These are phyloP conservation scores for Nemania abortiva DNA, from an alignment of 2,329 filamentous ascomycete species.

Conservation along the genomic window DNA sequence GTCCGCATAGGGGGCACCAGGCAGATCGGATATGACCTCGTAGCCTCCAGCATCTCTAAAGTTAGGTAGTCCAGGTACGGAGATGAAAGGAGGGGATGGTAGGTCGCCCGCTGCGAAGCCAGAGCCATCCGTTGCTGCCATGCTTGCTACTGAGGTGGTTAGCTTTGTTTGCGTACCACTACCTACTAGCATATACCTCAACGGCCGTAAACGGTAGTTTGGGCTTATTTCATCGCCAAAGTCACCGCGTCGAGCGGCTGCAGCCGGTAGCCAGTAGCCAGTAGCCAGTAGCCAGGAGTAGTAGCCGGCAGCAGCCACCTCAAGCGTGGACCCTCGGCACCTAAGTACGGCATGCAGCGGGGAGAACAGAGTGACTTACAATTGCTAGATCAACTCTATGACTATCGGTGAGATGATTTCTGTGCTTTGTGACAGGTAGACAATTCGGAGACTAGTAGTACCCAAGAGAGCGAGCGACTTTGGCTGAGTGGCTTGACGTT, in stretches of 20 bases:
- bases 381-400: background rate
- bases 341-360: slow-evolving; percentile 16
- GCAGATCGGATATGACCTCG: slow-evolving; percentile 52
- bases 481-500: too few relatives aligned
- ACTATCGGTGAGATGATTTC: background rate
- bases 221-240: slow-evolving; percentile 18
- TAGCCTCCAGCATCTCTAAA: slow-evolving; percentile 77
- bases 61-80: slow-evolving; percentile 71
- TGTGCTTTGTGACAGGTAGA: background rate
- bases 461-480: too few relatives aligned
- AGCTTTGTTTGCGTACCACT: slow-evolving; percentile 4
- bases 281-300: too few relatives aligned
- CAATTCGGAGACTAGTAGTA: too few relatives aligned
- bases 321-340: slow-evolving; percentile 19
- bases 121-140: slow-evolving; percentile 21
- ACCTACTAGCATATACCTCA: background rate
- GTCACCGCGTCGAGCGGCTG: slow-evolving; percentile 6
- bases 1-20: slow-evolving; percentile 18
- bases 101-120: slow-evolving; percentile 15
- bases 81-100: slow-evolving; percentile 61
- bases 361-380: slow-evolving; percentile 12
- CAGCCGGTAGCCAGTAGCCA: too few relatives aligned
- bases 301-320: background rate
- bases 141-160: slow-evolving; percentile 16
- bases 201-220: background rate